phyloP scores from a whole-genome alignment of 371 early-diverging fungal genomes.

The Syncephalastrum monosporum region DNA sequence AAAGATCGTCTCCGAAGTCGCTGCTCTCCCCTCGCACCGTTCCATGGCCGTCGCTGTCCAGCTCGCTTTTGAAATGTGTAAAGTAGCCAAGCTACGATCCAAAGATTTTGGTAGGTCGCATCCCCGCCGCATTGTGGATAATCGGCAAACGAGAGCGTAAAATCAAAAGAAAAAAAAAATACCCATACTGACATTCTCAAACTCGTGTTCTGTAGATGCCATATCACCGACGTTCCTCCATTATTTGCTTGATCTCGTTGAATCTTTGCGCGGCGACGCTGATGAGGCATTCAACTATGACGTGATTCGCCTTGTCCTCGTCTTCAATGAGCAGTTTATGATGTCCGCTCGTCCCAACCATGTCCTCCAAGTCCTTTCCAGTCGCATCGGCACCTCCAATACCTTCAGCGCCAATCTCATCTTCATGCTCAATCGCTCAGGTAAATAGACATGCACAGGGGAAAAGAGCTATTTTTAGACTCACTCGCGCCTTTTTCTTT shows the following conservation, averaged over 20 bases:
- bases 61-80: conserved; percentile 74
- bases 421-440: conserved; percentile 83
- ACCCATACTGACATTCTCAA: not conserved
- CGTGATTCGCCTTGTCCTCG: conserved; percentile 63
- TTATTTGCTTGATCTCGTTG: conserved; percentile 68
- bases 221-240: conserved; percentile 48
- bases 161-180: too few relatives aligned
- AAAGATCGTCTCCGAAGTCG: conserved; percentile 50
- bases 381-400: conserved; percentile 65
- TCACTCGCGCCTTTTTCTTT: not conserved
- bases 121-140: too few relatives aligned
- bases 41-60: conserved; percentile 49
- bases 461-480: conserved; percentile 8
- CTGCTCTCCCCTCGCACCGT: conserved; percentile 30
- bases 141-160: too few relatives aligned
- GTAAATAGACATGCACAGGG: conserved; percentile 32
- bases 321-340: conserved; percentile 73
- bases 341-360: conserved; percentile 53
- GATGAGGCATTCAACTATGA: conserved; percentile 75
- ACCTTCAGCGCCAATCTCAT: conserved; percentile 83
- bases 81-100: conserved; percentile 61
- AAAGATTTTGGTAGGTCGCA: conserved; percentile 56
- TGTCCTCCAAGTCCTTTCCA: conserved; percentile 54
- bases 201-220: conserved; percentile 21
- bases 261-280: conserved; percentile 62